These are phyloP conservation scores for Colletotrichum sp. DNA, from an alignment of 2,329 filamentous ascomycete species.

Conservation along the genomic window DNA sequence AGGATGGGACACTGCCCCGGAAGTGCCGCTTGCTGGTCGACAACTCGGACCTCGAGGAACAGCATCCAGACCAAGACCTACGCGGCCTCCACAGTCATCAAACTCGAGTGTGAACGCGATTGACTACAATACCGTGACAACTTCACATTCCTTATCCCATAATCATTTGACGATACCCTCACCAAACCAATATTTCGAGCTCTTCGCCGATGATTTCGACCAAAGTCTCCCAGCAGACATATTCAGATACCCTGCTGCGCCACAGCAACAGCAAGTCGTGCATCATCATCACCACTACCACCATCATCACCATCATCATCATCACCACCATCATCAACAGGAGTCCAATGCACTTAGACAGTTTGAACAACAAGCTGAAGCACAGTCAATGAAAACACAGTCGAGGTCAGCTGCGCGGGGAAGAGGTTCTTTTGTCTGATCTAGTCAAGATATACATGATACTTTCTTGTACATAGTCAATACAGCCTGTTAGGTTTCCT, in stretches of 20 bases:
- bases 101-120: background rate
- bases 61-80: background rate
- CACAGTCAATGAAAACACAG: background rate
- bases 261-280: background rate
- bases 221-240: background rate
- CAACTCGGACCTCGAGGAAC: background rate
- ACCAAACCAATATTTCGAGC: background rate
- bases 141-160: background rate
- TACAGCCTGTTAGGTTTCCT: background rate
- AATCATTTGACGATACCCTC: background rate
- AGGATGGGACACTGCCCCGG: background rate
- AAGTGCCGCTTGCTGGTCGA: background rate
- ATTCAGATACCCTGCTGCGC: background rate
- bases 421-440: background rate
- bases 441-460: background rate
- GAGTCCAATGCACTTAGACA: background rate
- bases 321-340: conserved; percentile 3
- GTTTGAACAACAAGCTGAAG: background rate
- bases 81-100: background rate
- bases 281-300: background rate
- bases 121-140: background rate
- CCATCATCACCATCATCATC: conserved; percentile 6
- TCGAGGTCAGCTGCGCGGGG: background rate
- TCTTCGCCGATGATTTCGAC: background rate
- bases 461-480: background rate